Percentiles rank a stretch among this genome's conserved stretches.
phyloP scores from a whole-genome alignment of 2,329 filamentous ascomycete genomes.

The Paecilomyces sp. region DNA sequence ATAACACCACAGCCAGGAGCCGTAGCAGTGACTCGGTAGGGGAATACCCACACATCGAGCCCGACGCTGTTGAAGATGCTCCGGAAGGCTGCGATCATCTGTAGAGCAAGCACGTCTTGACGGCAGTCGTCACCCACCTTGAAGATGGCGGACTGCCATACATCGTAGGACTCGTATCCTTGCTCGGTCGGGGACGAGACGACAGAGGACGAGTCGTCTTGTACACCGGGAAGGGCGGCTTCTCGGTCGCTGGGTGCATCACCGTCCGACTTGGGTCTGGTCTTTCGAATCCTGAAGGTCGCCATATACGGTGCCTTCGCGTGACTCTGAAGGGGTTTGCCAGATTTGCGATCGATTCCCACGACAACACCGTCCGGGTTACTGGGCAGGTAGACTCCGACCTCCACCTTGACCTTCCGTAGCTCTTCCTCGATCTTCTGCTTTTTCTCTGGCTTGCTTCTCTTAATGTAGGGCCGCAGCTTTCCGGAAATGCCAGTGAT shows the following conservation, averaged over 20 bases:
- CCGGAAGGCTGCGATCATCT: conserved; percentile 96
- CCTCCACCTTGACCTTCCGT: conserved; percentile 92
- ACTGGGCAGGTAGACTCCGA: conserved; percentile 93
- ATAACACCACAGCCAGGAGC: conserved; percentile 97
- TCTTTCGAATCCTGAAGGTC: conserved; percentile 92
- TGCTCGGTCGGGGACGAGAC: conserved; percentile 11
- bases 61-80: conserved; percentile 95
- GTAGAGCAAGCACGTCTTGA: conserved; percentile 90
- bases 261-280: conserved; percentile 34
- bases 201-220: conserved; percentile 10
- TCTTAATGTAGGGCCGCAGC: conserved; percentile 86
- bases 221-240: conserved; percentile 20
- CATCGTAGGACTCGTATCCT: conserved; percentile 62
- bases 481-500: conserved; percentile 95
- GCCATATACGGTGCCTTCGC: conserved; percentile 99
- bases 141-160: conserved; percentile 99
- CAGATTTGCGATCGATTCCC: conserved; percentile 95
- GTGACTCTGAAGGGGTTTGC: conserved; percentile 94
- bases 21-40: conserved; percentile 93
- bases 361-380: conserved; percentile 97
- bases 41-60: conserved; percentile 93
- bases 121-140: conserved; percentile 98
- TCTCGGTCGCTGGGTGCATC: conserved; percentile 11
- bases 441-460: conserved; percentile 92
- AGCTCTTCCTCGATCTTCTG: conserved; percentile 98